Base-by-base conservation (phyloP, 1,139 yeast genomes). In the Geotrichum cucujoidarum region DNA sequence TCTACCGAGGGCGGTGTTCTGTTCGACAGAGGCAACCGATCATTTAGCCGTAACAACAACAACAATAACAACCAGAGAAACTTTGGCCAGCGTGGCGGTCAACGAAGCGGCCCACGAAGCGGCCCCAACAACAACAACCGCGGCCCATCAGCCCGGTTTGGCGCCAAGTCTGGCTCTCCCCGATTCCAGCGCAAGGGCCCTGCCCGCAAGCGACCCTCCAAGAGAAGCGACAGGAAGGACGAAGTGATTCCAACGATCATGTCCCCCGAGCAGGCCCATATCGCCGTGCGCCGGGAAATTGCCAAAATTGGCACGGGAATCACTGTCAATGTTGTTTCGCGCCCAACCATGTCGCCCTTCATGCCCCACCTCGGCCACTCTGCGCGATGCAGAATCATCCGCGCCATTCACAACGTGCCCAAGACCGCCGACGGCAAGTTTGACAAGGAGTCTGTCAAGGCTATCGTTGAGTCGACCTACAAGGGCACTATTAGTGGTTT, bases 391-490 rank as follows among this genome's bases (percentile, higher is more conserved):
- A 35, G 53, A 24, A 40, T 45, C 17, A 20, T 44, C 34, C 46
- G 39, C 25, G 53, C 53, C 17, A 47, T 50, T 29, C 48, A 41
- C 14, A 35, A 43, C 24, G 49, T 48, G 6, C 27, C 27, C 6
- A 6, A 24, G 27, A 47, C 41, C 18, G 44, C 14, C 31, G 18
- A 13, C 32, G 42, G 40, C 14, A 38, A 39, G 10, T 50, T 48
- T 31, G 40, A 48, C 24, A 29, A 39, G 32, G 34, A 42, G 32
- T 52, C 49, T 21, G 34, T 50, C 17, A 44, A 42, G 43, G 22
- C 49, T 17, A 45, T 51, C 16, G 57, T 62, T 24, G 50, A 52
- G 47, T 42, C 54, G 22, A 51, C 58, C 14, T 52, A 59, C 44
- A 54, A 47, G 51, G 60, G 56, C 29, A 41, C 49, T 33, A 48